phyloP scores from a whole-genome alignment of 73 alveolate species.

The Breviolum minutum region DNA sequence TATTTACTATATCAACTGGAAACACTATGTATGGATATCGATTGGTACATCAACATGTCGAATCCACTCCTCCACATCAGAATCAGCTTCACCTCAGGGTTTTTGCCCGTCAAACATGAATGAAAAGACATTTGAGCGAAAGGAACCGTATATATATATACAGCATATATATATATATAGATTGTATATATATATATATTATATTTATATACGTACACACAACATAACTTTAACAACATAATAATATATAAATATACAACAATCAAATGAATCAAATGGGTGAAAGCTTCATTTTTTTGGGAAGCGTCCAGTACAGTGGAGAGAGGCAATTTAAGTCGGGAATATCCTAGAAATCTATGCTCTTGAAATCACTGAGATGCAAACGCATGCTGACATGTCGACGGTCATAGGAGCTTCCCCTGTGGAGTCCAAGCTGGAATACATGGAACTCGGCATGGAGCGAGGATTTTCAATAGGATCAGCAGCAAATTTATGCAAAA shows the following conservation, averaged over 20 bases:
- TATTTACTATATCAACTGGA: too few relatives aligned
- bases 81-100: conserved; percentile 15
- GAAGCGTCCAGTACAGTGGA: not conserved
- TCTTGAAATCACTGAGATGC: not conserved
- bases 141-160: too few relatives aligned
- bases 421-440: not conserved
- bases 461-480: not conserved
- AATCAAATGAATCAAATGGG: too few relatives aligned
- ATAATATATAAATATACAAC: too few relatives aligned
- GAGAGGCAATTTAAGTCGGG: not conserved
- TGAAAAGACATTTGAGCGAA: too few relatives aligned
- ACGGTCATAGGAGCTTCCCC: conserved; percentile 33
- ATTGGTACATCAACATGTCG: too few relatives aligned
- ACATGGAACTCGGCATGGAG: not conserved
- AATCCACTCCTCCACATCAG: conserved; percentile 42
- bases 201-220: too few relatives aligned
- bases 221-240: too few relatives aligned
- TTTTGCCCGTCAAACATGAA: not conserved
- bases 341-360: not conserved
- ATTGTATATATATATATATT: too few relatives aligned
- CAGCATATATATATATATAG: too few relatives aligned
- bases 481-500: not conserved
- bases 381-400: conserved; percentile 46
- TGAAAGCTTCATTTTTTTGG: too few relatives aligned
- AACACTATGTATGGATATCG: too few relatives aligned